Percentiles rank a stretch among this genome's conserved stretches.
phyloP scores from a whole-genome alignment of 495 filamentous ascomycete genomes.

The Stereocaulon alpinum region DNA sequence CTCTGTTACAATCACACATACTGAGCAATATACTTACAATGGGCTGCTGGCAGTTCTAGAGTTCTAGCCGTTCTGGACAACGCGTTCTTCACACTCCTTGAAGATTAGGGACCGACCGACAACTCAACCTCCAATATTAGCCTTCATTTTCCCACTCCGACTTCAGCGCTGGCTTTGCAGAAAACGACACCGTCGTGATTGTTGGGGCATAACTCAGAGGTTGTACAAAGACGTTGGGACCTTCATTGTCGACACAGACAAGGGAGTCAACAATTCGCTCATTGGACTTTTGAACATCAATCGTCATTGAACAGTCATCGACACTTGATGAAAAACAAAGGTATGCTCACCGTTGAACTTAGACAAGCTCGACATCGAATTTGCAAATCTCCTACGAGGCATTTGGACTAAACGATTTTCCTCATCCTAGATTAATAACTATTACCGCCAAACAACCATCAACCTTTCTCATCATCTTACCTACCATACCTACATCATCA shows the following conservation, averaged over 20 bases:
- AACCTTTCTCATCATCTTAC: slow-evolving; percentile 1
- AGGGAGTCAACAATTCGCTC: background rate
- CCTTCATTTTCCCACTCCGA: background rate
- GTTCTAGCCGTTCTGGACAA: background rate
- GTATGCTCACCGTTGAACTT: background rate
- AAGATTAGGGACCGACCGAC: background rate
- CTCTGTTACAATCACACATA: background rate
- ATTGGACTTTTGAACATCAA: background rate
- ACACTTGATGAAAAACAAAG: slow-evolving; percentile 6
- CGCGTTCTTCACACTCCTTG: background rate
- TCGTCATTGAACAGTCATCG: background rate
- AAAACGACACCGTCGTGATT: background rate
- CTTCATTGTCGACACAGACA: slow-evolving; percentile 8
- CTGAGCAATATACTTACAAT: background rate
- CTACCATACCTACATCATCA: slow-evolving; percentile 3
- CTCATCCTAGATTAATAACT: slow-evolving; percentile 1
- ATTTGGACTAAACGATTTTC: background rate
- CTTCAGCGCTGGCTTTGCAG: background rate
- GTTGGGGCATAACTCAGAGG: background rate
- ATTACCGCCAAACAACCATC: background rate
- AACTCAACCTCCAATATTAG: background rate
- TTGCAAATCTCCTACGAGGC: background rate
- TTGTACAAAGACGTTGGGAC: background rate
- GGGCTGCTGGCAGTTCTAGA: slow-evolving; percentile 13
- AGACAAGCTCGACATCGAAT: background rate